Conservation (phyloP, 2,329 filamentous ascomycete species). For the Aspergillus versicolor region DNA sequence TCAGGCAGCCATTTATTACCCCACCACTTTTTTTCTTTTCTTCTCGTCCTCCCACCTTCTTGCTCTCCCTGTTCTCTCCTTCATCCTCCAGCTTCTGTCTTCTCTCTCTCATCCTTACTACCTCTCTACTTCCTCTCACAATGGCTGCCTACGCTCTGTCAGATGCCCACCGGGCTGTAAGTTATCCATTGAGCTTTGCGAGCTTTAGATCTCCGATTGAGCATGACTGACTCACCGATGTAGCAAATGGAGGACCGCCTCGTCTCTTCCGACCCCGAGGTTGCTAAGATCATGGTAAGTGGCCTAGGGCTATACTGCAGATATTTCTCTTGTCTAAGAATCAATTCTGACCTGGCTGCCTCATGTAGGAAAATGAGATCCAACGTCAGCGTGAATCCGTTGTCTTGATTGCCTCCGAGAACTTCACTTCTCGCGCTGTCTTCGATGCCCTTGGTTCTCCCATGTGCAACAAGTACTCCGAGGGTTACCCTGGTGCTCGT, state of each 20-base stretch:
- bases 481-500: slow-evolving; percentile 95
- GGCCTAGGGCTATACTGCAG: background rate
- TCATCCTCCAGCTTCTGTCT: slow-evolving; percentile 3
- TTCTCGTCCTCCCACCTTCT: slow-evolving; percentile 3
- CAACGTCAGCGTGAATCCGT: slow-evolving; percentile 98
- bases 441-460: slow-evolving; percentile 94
- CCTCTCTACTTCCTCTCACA: slow-evolving; percentile 21
- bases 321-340: background rate
- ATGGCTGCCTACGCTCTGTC: slow-evolving; percentile 62
- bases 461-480: slow-evolving; percentile 99
- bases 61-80: slow-evolving; percentile 4
- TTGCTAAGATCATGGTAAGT: slow-evolving; percentile 92
- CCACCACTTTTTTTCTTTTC: slow-evolving; percentile 14
- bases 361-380: slow-evolving; percentile 76
- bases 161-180: slow-evolving; percentile 64
- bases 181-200: slow-evolving; percentile 26
- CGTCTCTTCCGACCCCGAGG: slow-evolving; percentile 86
- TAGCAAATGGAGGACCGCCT: slow-evolving; percentile 96
- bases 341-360: slow-evolving; percentile 29
- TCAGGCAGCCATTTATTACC: slow-evolving; percentile 16
- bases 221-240: slow-evolving; percentile 34
- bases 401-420: slow-evolving; percentile 97
- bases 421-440: slow-evolving; percentile 97
- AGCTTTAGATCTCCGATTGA: slow-evolving; percentile 14
- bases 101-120: slow-evolving; percentile 10